Evolutionary conservation across 345 rosid genomes (phyloP), one percentile per base, ranked within the genome.

Genomic region (Populus davidiana): DNA sequence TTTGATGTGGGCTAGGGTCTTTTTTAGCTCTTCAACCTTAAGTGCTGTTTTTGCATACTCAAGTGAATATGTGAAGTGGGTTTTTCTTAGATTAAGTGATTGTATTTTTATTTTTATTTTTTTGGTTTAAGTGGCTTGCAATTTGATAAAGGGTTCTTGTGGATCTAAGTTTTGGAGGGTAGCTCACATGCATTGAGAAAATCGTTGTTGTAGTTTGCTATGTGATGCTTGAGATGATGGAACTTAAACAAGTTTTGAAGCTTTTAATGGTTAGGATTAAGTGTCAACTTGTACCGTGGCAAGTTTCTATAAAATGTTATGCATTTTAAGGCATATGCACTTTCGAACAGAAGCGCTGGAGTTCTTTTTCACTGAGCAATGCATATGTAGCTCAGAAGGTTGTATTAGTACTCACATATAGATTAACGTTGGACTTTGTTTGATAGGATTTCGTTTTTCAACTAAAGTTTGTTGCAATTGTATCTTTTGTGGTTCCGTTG

Each of bases 141-240:
- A 59, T 79, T 72, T 69, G 29, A 62, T 70, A 41, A 16, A 38
- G 21, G 52, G 49, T 17, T 79, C 0, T 79, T 73, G 38, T 83
- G 85, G 84, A 80, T 83, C 82, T 80, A 76, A 70, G 76, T 23
- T 44, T 79, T 62, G 11, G 36, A 16, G 3, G 27, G 44, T 56
- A 67, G 61, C 35, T 72, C 31, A 17, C 71, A 44, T 72, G 77
- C 65, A 65, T 75, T 82, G 78, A 31, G 43, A 23, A 18, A 54
- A 16, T 70, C 66, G 54, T 5, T 69, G 56, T 9, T 54, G 71
- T 73, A 33, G 68, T 49, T 66, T 67, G 71, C 39, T 65, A 39
- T 23, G 69, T 66, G 72, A 72, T 65, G 66, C 67, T 44, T 18
- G n/a, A 18, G 68, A 25, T 62, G 47, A 59, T 78, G 49, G 76